These are phyloP conservation scores for Trichophyton rubrum DNA, from an alignment of 2,329 filamentous ascomycete genomes.

Conservation along the genomic window DNA sequence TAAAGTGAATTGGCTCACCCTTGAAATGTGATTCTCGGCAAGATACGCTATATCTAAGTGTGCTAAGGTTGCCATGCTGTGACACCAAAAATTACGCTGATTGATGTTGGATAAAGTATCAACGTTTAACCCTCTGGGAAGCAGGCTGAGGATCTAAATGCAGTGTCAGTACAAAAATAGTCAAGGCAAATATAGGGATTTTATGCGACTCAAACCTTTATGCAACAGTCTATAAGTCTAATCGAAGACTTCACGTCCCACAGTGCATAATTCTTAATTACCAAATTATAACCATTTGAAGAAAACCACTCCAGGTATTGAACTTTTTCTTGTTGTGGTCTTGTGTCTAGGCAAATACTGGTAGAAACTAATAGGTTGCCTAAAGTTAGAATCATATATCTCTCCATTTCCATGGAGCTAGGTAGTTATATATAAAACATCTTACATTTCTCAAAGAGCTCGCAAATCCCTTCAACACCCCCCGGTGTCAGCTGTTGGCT, in stretches of 20 bases:
- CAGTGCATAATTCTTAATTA: slow-evolving; percentile 48
- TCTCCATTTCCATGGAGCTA: neutral
- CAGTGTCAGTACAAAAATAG: neutral
- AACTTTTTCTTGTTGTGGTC: slow-evolving; percentile 13
- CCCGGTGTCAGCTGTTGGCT: slow-evolving; percentile 11
- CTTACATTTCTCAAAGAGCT: slow-evolving; percentile 40
- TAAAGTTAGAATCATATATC: neutral
- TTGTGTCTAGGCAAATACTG: slow-evolving; percentile 38
- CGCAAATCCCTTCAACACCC: slow-evolving; percentile 41
- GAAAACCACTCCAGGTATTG: slow-evolving; percentile 74
- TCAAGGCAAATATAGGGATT: neutral
- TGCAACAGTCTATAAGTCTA: slow-evolving; percentile 40
- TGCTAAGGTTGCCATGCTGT: slow-evolving; percentile 49
- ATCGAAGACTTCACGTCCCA: slow-evolving; percentile 46
- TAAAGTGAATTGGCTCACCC: too few relatives aligned
- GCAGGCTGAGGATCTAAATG: slow-evolving; percentile 31
- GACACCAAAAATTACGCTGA: slow-evolving; percentile 54
- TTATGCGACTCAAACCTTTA: slow-evolving; percentile 24
- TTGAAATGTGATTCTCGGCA: too few relatives aligned
- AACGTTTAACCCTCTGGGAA: slow-evolving; percentile 17
- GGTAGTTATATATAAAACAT: slow-evolving; percentile 12
- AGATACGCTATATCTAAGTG: slow-evolving; percentile 28
- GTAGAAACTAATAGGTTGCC: slow-evolving; percentile 18
- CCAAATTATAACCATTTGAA: slow-evolving; percentile 68
- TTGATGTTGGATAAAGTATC: slow-evolving; percentile 36